Evolutionary conservation across 495 filamentous ascomycete genomes (phyloP).

Genomic region (Tuber indicum): DNA sequence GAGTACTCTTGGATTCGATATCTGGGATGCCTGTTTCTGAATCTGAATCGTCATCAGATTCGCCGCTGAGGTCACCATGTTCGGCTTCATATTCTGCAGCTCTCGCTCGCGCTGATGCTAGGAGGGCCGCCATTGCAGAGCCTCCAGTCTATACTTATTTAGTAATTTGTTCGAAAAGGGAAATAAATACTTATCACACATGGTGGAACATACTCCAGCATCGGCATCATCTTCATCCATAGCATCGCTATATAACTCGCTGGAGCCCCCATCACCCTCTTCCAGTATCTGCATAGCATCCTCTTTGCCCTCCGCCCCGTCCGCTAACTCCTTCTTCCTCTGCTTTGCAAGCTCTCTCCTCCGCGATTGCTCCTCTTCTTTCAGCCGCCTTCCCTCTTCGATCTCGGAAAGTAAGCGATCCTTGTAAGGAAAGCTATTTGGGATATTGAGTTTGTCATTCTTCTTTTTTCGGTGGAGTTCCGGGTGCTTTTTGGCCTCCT

Average conservation of each 20-base stretch:
- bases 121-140: conserved; percentile 86
- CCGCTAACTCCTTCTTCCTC: conserved; percentile 46
- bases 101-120: conserved; percentile 82
- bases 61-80: conserved; percentile 43
- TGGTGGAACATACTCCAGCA: conserved; percentile 20
- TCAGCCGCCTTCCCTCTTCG: conserved; percentile 73
- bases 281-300: conserved; percentile 44
- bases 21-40: conserved; percentile 52
- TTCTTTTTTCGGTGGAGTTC: conserved; percentile 95
- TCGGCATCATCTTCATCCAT: conserved; percentile 49
- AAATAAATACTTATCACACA: neutral
- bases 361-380: conserved; percentile 67
- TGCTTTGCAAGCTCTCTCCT: conserved; percentile 65
- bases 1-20: conserved; percentile 43
- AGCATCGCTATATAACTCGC: conserved; percentile 48
- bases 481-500: conserved; percentile 89
- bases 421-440: conserved; percentile 96
- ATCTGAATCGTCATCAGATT: conserved; percentile 56
- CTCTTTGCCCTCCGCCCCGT: conserved; percentile 45
- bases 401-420: conserved; percentile 90
- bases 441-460: conserved; percentile 66
- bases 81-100: conserved; percentile 66
- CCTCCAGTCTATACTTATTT: conserved; percentile 56
- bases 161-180: neutral
- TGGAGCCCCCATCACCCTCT: conserved; percentile 47